phyloP scores from a whole-genome alignment of 169 alveolate genomes.

The Plasmodium vivax region DNA sequence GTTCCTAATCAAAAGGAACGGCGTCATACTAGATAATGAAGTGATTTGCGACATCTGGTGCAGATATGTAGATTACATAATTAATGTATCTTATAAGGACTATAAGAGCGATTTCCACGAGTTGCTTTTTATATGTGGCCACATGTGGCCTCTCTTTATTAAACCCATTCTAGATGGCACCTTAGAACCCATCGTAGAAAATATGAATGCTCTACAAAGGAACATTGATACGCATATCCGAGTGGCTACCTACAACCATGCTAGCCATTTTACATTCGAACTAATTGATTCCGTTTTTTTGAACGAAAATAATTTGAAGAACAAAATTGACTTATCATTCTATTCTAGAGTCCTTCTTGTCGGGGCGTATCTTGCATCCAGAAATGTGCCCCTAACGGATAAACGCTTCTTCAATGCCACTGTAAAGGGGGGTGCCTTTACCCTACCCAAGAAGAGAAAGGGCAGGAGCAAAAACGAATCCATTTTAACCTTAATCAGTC shows the following conservation, averaged over 20 bases:
- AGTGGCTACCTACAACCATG: conserved; percentile 75
- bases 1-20: conserved; percentile 48
- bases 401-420: conserved; percentile 74
- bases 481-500: conserved; percentile 70
- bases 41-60: conserved; percentile 75
- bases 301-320: conserved; percentile 69
- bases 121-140: conserved; percentile 54
- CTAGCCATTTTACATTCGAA: conserved; percentile 74
- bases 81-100: conserved; percentile 71
- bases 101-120: conserved; percentile 75
- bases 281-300: conserved; percentile 72
- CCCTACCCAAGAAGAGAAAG: conserved; percentile 69
- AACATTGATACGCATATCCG: conserved; percentile 74
- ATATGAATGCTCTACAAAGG: conserved; percentile 75
- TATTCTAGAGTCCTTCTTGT: conserved; percentile 67
- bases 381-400: conserved; percentile 70
- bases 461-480: conserved; percentile 60
- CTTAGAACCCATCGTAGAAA: conserved; percentile 76
- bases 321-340: conserved; percentile 70
- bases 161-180: conserved; percentile 64
- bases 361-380: conserved; percentile 72
- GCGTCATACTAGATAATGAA: conserved; percentile 54
- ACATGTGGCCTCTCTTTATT: conserved; percentile 75
- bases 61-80: conserved; percentile 67
- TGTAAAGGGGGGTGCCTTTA: conserved; percentile 75